Evolutionary conservation across 768 basidiomycete genomes (phyloP).

Genomic region (Hypholoma sublateritium): DNA sequence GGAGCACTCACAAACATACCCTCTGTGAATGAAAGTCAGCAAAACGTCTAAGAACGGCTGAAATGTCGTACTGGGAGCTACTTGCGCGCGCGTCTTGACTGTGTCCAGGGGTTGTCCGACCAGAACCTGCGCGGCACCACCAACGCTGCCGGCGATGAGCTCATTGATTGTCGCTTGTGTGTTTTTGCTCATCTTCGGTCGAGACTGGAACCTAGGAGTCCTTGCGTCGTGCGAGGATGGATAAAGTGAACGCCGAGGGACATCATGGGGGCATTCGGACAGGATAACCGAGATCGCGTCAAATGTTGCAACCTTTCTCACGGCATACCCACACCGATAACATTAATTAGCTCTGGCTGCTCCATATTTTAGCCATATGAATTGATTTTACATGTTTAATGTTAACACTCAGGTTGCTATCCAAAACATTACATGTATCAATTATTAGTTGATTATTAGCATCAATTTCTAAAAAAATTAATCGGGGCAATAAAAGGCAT

Average conservation of each 20-base stretch:
- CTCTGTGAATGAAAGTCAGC: slow-evolving; percentile 39
- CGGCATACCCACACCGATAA: neutral
- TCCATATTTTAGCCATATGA: too few species aligned
- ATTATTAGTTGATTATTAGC: too few species aligned
- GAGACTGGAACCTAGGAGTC: neutral
- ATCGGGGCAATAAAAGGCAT: too few species aligned
- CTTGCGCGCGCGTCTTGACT: slow-evolving; percentile 85
- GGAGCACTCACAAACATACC: slow-evolving; percentile 79
- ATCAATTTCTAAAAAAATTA: too few species aligned
- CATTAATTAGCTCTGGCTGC: neutral
- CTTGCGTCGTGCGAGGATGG: neutral
- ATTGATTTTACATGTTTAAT: too few species aligned
- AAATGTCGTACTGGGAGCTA: slow-evolving; percentile 67
- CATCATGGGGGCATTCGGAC: neutral
- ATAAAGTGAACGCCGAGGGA: neutral
- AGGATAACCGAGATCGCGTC: neutral
- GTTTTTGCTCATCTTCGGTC: slow-evolving; percentile 14
- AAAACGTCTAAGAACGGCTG: slow-evolving; percentile 5
- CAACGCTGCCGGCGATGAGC: slow-evolving; percentile 85
- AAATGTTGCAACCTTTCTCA: slow-evolving; percentile 8
- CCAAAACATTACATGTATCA: neutral
- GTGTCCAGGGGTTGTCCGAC: slow-evolving; percentile 94
- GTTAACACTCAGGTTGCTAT: neutral
- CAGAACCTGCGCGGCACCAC: slow-evolving; percentile 92
- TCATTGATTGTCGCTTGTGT: slow-evolving; percentile 70